Evolutionary conservation across 2,329 filamentous ascomycete genomes (phyloP).

Genomic region (Dactylellina drechsleri): DNA sequence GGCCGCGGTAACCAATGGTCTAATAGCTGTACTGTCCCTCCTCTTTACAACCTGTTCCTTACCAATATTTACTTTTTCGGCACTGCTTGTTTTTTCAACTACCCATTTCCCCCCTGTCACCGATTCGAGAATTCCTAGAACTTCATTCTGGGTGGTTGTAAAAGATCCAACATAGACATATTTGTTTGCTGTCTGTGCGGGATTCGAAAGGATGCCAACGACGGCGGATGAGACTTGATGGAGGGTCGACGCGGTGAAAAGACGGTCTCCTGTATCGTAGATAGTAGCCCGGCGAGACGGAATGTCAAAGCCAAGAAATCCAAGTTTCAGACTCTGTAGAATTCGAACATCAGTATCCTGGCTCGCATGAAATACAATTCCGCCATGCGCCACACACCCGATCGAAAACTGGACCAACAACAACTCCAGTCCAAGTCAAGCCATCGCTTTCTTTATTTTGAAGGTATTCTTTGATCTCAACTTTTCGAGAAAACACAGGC

Average conservation of each 20-base stretch:
- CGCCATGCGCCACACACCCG: constrained; percentile 62
- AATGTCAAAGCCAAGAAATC: constrained; percentile 68
- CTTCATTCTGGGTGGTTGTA: constrained; percentile 69
- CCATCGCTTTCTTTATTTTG: constrained; percentile 63
- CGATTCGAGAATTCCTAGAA: constrained; percentile 68
- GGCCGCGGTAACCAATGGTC: constrained; percentile 43
- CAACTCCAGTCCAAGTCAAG: constrained; percentile 71
- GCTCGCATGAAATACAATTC: background rate
- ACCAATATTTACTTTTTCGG: constrained; percentile 63
- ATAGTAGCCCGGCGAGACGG: constrained; percentile 66
- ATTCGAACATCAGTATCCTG: background rate
- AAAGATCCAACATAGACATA: constrained; percentile 70
- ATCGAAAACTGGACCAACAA: constrained; percentile 72
- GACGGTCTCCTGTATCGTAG: constrained; percentile 69
- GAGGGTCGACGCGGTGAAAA: constrained; percentile 67
- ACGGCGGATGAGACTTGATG: constrained; percentile 67
- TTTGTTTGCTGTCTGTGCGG: constrained; percentile 68
- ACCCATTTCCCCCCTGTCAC: constrained; percentile 66
- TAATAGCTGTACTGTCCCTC: constrained; percentile 47
- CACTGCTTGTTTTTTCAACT: constrained; percentile 61
- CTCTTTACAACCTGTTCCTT: constrained; percentile 61
- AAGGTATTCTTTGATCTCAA: constrained; percentile 64
- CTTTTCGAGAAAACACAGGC: constrained; percentile 46
- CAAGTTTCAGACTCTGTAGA: constrained; percentile 63
- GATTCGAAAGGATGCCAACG: constrained; percentile 65